Evolutionary conservation across 331 rosid species (phyloP), one percentile per base, ranked within the genome.

Genomic region (Saraca asoca): DNA sequence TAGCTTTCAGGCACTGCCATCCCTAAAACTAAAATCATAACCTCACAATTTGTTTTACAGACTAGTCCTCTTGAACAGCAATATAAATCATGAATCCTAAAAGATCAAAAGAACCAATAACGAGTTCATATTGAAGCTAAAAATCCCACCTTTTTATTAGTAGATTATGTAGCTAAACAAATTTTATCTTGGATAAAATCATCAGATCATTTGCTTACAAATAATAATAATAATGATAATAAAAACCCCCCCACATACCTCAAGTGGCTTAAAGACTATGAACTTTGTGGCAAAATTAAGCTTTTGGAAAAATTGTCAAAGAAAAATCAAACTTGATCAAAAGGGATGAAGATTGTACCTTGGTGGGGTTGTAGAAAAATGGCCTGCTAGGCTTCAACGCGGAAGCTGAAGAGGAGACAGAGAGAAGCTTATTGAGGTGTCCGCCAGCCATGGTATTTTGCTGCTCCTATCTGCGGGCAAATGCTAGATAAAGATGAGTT

Each of bases 301-400:
- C 0, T 5, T 41, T 17, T 29, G 39, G 50, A 8, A 29, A 12
- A 64, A 52, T 48, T 31, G 34, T 18, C 29, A 11, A 24, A 16
- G 17, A 41, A 42, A 48, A 9, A 7, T 0, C 14, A 29, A 31
- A 4, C 20, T 2, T 42, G 12, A 38, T 7, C 12, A 5, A 14
- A 10, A 16, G 17, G n/a, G 18, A 31, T 4, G 20, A 16, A 3
- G 10, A 38, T n/a, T n/a, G n/a, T 57, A 75, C 83, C 82, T 78
- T 80, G 70, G 75, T 66, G 82, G 85, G 59, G 51, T 66, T 75
- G 71, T 69, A 72, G 61, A 74, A 59, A 6, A 71, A 54, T 46
- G 82, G 79, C 37, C 68, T 54, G 31, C 73, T 43, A 45, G 73
- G 75, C 70, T 78, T 85, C 76, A 52, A 0, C 3, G 73, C 11